Evolutionary conservation across 805 yeast species (phyloP).

Genomic region (Lachancea lanzarotensis): DNA sequence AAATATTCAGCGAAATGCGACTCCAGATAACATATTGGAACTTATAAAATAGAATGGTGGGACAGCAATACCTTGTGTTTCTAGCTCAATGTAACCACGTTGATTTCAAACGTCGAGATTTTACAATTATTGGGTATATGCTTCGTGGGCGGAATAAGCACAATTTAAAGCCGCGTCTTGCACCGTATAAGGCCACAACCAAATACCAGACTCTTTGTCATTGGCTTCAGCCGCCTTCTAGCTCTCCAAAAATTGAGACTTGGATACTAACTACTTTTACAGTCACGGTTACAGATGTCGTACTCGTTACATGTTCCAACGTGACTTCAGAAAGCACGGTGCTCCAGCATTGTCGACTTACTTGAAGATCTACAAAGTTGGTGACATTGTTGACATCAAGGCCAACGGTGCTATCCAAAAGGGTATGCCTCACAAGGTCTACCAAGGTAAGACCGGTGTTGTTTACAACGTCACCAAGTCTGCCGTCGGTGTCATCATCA

Average conservation of each 20-base stretch:
- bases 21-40: not conserved
- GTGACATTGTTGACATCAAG: slow-evolving; percentile 98
- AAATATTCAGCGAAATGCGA: not conserved
- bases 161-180: too few relatives aligned
- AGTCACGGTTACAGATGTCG: slow-evolving; percentile 99
- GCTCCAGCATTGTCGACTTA: slow-evolving; percentile 89
- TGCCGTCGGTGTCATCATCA: slow-evolving; percentile 94
- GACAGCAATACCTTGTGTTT: not conserved
- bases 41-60: not conserved
- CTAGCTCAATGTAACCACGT: too few relatives aligned
- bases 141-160: too few relatives aligned
- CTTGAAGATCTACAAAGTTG: slow-evolving; percentile 97
- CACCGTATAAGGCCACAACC: too few relatives aligned
- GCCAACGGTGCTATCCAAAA: slow-evolving; percentile 99
- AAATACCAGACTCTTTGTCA: too few relatives aligned
- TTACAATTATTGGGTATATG: too few relatives aligned
- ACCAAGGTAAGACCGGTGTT: slow-evolving; percentile 99
- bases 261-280: slow-evolving; percentile 13
- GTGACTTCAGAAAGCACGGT: slow-evolving; percentile 98
- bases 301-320: slow-evolving; percentile 99
- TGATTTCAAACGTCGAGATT: too few relatives aligned
- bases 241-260: not conserved
- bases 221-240: too few relatives aligned
- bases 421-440: slow-evolving; percentile 99
- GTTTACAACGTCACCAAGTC: slow-evolving; percentile 98